phyloP scores from a whole-genome alignment of 352 stramenopile genomes.

The Phytophthora uliginosa region DNA sequence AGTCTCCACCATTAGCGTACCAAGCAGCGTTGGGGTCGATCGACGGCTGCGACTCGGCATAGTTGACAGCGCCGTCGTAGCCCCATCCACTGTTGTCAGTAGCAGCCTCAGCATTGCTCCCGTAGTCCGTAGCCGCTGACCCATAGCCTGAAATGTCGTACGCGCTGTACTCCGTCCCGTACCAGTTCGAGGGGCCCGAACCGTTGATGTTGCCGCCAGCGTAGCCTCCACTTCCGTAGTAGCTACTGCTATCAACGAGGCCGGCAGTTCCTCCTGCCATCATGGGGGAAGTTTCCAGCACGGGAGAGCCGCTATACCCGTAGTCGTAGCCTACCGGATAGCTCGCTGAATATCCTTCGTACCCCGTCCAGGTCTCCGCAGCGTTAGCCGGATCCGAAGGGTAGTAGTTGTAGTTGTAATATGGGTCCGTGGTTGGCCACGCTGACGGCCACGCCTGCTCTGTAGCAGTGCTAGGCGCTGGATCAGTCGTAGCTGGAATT shows the following conservation, averaged over 20 bases:
- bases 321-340: constrained; percentile 24
- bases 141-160: constrained; percentile 37
- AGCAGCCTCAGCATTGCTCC: constrained; percentile 3
- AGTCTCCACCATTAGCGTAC: not conserved
- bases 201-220: constrained; percentile 4
- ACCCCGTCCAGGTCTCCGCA: constrained; percentile 19
- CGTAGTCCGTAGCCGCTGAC: constrained; percentile 15
- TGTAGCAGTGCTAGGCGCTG: constrained; percentile 1
- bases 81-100: constrained; percentile 21
- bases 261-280: constrained; percentile 1
- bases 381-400: not conserved
- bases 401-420: constrained; percentile 39
- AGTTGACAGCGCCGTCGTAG: not conserved
- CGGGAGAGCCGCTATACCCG: not conserved
- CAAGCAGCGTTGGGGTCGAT: constrained; percentile 16
- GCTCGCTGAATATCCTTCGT: constrained; percentile 17
- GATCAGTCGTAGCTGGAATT: not conserved
- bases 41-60: constrained; percentile 3
- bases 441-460: constrained; percentile 13
- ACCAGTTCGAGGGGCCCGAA: constrained; percentile 27
- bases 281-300: not conserved
- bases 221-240: constrained; percentile 28
- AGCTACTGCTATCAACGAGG: constrained; percentile 38
- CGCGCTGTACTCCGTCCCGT: constrained; percentile 35
- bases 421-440: constrained; percentile 19